Base-by-base conservation (phyloP, 2,329 filamentous ascomycete species). In the Hypoxylon sp. region DNA sequence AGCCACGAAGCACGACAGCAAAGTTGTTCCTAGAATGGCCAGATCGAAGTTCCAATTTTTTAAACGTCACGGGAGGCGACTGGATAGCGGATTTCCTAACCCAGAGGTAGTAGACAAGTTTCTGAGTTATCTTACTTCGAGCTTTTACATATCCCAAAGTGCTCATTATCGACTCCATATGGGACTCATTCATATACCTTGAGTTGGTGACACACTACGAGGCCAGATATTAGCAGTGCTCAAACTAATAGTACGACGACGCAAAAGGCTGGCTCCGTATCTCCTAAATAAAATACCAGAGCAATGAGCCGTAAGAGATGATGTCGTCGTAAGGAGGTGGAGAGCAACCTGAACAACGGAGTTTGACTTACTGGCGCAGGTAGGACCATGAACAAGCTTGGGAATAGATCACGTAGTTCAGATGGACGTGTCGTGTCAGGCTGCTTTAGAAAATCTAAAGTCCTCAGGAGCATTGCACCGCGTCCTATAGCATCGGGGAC, bases 91-190 rank as follows among this genome's bases (percentile, higher is more conserved):
- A 73, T 5, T 70, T 78, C 66, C 86, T 86, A 72, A 82, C 87
- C 92, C 94, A 98, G n/a, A 98, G 84, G 71, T 94, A 94, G 79
- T 97, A 98, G 22, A 93, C 89, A 55, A 99, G 84, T 80, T 97
- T 97, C 48, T 91, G 86, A 1, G 93, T 96, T 71, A 89, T 84
- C 81, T 97, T 98, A 71, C 84, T 87, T 74, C 88, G 83, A 9
- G 86, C 78, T 74, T 90, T 80, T 11, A 79, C 80, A 78, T 94
- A 98, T 1, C 95, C 94, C 39, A 99, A 80, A 52, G 86, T 88
- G 2, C 79, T 78, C 93, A 98, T 94, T 66, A 99, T 93, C 3
- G 85, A 84, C 6, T 86, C 80, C 22, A 99, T 80, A 57, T 88
- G 86, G 17, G 84, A 79, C 69, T 94, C 90, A 61, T 93, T 91